Base-by-base conservation (phyloP, 805 yeast species). In the Myxozyma sirexii region DNA sequence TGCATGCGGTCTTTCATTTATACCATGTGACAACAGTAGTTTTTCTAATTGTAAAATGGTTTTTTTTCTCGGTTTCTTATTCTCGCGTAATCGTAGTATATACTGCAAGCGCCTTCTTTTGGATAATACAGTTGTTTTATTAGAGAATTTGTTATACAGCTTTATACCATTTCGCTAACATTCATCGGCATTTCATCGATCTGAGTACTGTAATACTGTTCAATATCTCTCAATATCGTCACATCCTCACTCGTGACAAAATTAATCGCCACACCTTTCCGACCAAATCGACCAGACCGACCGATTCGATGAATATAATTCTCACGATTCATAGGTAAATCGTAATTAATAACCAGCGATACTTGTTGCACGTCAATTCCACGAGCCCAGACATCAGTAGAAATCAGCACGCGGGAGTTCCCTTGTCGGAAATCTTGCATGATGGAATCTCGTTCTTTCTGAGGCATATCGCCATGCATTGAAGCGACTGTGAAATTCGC, bases 311-410 rank as follows among this genome's bases (percentile, higher is more conserved):
- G 99, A 71, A 93, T 88, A 76, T 94, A 93, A 80, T 90, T 92
- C 77, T 92, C 97, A 76, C 88, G 85, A 79, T 87, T 88, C 68
- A 84, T 81, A 45, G 97, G 97, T 70, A 92, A 78, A 76, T 92
- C 98, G 79, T 90, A 92, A 81, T 92, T 92, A 67, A 92, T 89
- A 65, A 92, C 98, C 68, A 93, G 82, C 33, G 97, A 90, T 59
- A 92, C 97, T 79, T 92, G 98, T 79, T 92, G 98, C 56, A 92
- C 97, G 79, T 92, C 98, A 68, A 92, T 92, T 77, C 98, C 98
- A 78, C 98, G 85, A 39, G 98, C 97, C 85, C 92, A 90, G 66
- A 92, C 88, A 76, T 92, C 97, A 56, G 98, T 92, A 38, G 97
- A 83, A 68, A 92, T 93, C 72, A 93, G 80, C 55, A 93, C 93